Percentiles rank a stretch among this genome's conserved stretches.
phyloP scores from a whole-genome alignment of 164 flowering plant species.

The Stephania yunnanensis region DNA sequence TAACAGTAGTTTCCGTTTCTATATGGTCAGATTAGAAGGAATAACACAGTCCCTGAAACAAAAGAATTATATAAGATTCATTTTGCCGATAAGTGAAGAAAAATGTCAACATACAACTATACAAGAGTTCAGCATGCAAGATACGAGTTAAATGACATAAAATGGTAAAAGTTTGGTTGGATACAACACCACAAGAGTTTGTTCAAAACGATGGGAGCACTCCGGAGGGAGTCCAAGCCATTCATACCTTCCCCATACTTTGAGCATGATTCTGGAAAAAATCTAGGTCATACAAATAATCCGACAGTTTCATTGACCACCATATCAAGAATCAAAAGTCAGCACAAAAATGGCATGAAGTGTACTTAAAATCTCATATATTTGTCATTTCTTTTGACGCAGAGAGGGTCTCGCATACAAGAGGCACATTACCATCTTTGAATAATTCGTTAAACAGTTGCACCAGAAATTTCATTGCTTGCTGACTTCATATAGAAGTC shows the following conservation, averaged over 20 bases:
- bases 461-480: neutral
- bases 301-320: neutral
- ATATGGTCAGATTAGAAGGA: neutral
- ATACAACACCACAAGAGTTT: neutral
- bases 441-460: neutral
- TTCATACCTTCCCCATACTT: neutral
- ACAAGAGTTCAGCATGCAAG: neutral
- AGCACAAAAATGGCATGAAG: neutral
- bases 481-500: neutral
- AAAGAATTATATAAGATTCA: neutral
- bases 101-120: neutral
- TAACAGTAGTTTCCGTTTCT: neutral
- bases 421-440: neutral
- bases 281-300: neutral
- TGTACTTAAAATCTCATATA: neutral
- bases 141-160: neutral
- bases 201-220: neutral
- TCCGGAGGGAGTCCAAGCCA: neutral
- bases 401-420: neutral
- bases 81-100: neutral
- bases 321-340: neutral
- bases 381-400: neutral
- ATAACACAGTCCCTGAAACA: neutral
- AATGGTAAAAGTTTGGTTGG: neutral
- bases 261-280: neutral